phyloP scores from a whole-genome alignment of 2,329 filamentous ascomycete genomes.

The Colletotrichum sp. region DNA sequence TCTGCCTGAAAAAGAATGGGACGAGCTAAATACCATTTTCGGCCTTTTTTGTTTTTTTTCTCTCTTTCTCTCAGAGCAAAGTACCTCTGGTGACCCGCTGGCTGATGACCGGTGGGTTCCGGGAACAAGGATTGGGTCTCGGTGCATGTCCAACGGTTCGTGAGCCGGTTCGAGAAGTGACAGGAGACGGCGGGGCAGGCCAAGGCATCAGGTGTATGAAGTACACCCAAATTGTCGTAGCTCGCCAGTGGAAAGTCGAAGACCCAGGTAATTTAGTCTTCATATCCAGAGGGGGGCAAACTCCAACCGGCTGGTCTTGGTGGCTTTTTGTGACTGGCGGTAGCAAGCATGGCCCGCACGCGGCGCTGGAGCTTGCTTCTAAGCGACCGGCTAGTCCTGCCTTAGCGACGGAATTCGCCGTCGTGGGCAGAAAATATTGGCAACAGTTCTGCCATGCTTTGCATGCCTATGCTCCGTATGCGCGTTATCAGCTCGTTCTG shows the following conservation, averaged over 20 bases:
- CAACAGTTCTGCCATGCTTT: background rate
- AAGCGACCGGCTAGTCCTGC: background rate
- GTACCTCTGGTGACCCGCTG: background rate
- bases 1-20: background rate
- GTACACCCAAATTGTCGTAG: background rate
- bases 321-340: background rate
- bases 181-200: constrained; percentile 10
- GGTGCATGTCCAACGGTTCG: constrained; percentile 12
- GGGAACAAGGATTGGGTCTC: background rate
- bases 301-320: background rate
- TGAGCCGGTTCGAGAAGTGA: constrained; percentile 20
- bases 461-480: background rate
- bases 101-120: background rate
- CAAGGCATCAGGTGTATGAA: background rate
- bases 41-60: background rate
- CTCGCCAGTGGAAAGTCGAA: background rate
- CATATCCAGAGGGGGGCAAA: background rate
- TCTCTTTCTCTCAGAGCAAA: background rate
- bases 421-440: background rate
- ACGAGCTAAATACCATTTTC: constrained; percentile 4
- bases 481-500: background rate
- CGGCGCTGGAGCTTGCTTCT: background rate
- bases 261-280: background rate
- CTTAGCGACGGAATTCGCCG: constrained; percentile 1
- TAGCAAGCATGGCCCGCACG: background rate